Evolutionary conservation across 2,329 filamentous ascomycete genomes (phyloP).

Genomic region (Elsinoe fawcettii): DNA sequence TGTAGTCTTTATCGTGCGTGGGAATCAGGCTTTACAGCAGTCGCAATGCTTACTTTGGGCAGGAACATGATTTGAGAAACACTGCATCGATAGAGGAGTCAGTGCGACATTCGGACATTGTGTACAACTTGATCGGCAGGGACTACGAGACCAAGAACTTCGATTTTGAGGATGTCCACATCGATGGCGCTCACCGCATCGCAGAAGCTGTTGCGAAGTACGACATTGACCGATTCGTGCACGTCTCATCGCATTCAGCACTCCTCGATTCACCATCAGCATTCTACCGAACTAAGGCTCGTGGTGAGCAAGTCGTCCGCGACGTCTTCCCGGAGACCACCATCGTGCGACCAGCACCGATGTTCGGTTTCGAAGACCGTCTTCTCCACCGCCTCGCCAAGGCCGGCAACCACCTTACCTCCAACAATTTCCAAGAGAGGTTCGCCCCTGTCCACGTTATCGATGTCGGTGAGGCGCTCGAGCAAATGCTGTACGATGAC

Average conservation of each 20-base stretch:
- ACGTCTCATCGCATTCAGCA: conserved; percentile 92
- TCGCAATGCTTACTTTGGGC: conserved; percentile 15
- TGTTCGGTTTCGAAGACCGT: conserved; percentile 93
- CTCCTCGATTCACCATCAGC: conserved; percentile 71
- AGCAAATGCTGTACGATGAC: conserved; percentile 86
- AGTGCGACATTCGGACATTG: conserved; percentile 92
- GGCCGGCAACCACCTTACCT: conserved; percentile 72
- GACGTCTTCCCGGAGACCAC: conserved; percentile 94
- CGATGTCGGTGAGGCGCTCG: conserved; percentile 81
- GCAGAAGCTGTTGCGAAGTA: conserved; percentile 94
- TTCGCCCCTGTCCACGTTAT: conserved; percentile 88
- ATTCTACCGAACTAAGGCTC: conserved; percentile 86
- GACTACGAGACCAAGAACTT: conserved; percentile 99
- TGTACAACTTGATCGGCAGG: conserved; percentile 91
- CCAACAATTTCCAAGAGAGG: conserved; percentile 88
- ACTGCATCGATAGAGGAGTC: conserved; percentile 93
- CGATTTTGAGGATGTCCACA: conserved; percentile 80
- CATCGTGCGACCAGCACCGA: conserved; percentile 84
- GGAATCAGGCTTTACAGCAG: not conserved
- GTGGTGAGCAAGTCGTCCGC: conserved; percentile 74
- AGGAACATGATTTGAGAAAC: conserved; percentile 94
- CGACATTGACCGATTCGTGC: conserved; percentile 92
- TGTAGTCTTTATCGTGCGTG: conserved; percentile 69
- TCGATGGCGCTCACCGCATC: conserved; percentile 87
- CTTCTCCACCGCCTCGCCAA: conserved; percentile 79